phyloP scores from a whole-genome alignment of 2,329 filamentous ascomycete genomes.

The Fusarium scirpi region DNA sequence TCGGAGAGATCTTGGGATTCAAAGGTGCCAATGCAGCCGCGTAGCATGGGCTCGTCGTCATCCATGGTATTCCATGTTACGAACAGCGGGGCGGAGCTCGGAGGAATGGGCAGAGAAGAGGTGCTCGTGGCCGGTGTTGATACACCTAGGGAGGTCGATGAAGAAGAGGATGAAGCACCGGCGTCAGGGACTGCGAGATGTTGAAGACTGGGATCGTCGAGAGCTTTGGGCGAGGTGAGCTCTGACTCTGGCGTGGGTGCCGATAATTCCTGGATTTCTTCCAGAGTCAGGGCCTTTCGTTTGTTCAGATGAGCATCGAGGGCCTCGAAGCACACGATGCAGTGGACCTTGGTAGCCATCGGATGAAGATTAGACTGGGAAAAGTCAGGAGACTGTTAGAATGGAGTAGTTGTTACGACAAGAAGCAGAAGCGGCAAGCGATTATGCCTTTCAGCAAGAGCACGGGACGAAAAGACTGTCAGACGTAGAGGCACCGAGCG shows the following conservation, averaged over 20 bases:
- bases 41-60: constrained; percentile 67
- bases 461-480: constrained; percentile 16
- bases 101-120: constrained; percentile 54
- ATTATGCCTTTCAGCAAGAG: constrained; percentile 25
- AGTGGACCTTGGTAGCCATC: constrained; percentile 90
- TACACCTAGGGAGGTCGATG: constrained; percentile 58
- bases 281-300: constrained; percentile 74
- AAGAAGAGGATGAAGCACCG: constrained; percentile 52
- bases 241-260: constrained; percentile 49
- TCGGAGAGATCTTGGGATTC: constrained; percentile 77
- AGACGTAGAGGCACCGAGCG: constrained; percentile 13
- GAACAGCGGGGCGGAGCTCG: constrained; percentile 79
- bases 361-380: constrained; percentile 9
- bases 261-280: constrained; percentile 76
- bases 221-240: constrained; percentile 37
- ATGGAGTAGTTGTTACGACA: constrained; percentile 22
- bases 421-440: constrained; percentile 19
- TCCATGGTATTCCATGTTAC: constrained; percentile 90
- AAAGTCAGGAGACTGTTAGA: constrained; percentile 21
- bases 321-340: constrained; percentile 92
- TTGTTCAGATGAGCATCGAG: constrained; percentile 80
- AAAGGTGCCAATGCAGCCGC: constrained; percentile 97
- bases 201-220: constrained; percentile 58
- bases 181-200: constrained; percentile 54
- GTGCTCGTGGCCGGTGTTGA: constrained; percentile 61